phyloP scores from a whole-genome alignment of 2,329 filamentous ascomycete species.

The Stemphylium lycopersici region DNA sequence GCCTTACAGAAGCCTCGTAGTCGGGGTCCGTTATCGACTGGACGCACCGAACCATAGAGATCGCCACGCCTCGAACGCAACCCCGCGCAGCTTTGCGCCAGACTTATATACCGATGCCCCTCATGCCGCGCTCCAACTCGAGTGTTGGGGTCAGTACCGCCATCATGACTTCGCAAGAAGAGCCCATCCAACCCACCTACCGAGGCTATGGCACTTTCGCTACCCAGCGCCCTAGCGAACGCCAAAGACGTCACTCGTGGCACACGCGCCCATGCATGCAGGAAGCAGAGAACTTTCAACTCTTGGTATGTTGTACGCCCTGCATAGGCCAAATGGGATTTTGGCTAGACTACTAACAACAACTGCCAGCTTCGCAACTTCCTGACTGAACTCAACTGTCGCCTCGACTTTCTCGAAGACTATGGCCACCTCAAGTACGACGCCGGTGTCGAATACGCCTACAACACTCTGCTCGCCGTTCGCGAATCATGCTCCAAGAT shows the following conservation, averaged over 20 bases:
- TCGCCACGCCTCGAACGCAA: slow-evolving; percentile 28
- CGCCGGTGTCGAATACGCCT: slow-evolving; percentile 81
- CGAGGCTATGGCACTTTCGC: slow-evolving; percentile 48
- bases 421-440: slow-evolving; percentile 87
- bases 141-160: slow-evolving; percentile 36
- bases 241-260: slow-evolving; percentile 55
- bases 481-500: slow-evolving; percentile 87
- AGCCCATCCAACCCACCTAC: slow-evolving; percentile 45
- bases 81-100: slow-evolving; percentile 24
- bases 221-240: slow-evolving; percentile 25
- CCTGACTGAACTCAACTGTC: slow-evolving; percentile 81
- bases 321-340: neutral
- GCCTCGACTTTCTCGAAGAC: slow-evolving; percentile 85
- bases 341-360: slow-evolving; percentile 22
- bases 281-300: slow-evolving; percentile 56
- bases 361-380: slow-evolving; percentile 72
- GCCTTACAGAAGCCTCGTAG: slow-evolving; percentile 20
- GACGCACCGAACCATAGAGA: slow-evolving; percentile 4
- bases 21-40: slow-evolving; percentile 13
- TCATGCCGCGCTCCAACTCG: slow-evolving; percentile 31
- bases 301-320: slow-evolving; percentile 41
- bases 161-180: slow-evolving; percentile 51
- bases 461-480: slow-evolving; percentile 83
- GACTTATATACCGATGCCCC: slow-evolving; percentile 29
- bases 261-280: slow-evolving; percentile 53